Conservation (phyloP, 73 alveolate genomes). For the Tetrahymena borealis region DNA sequence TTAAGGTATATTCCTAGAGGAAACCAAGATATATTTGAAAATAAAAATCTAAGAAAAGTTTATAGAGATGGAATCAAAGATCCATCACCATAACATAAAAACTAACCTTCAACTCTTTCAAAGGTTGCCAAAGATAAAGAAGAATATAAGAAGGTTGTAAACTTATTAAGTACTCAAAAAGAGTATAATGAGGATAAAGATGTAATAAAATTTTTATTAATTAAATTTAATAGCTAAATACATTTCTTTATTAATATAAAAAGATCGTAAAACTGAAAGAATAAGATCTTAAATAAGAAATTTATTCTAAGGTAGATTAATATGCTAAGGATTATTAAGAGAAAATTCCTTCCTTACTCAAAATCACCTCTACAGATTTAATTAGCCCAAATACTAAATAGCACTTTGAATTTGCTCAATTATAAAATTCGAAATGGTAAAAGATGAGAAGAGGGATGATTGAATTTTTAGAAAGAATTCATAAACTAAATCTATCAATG, state of each 20-base stretch:
- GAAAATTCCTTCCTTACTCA: neutral
- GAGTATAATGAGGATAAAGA: neutral
- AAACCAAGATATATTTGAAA: neutral
- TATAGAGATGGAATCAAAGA: neutral
- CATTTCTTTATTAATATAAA: neutral
- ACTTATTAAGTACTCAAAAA: neutral
- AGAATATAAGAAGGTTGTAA: neutral
- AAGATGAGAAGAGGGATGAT: neutral
- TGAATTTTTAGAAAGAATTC: neutral
- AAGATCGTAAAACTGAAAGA: neutral
- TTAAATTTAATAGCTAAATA: neutral
- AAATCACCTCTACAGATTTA: neutral
- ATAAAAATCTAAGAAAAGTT: neutral
- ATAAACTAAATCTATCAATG: neutral
- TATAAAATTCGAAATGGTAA: neutral
- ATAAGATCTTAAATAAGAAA: neutral
- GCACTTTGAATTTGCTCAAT: neutral
- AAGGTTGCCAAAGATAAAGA: neutral
- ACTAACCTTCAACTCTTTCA: neutral
- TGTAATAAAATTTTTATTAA: neutral
- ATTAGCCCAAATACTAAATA: neutral
- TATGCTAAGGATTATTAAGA: neutral
- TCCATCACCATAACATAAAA: neutral
- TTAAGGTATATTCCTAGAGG: neutral
- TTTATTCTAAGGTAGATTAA: neutral